Evolutionary conservation across 257 asterid genomes (phyloP).

Genomic region (Petrea volubilis): DNA sequence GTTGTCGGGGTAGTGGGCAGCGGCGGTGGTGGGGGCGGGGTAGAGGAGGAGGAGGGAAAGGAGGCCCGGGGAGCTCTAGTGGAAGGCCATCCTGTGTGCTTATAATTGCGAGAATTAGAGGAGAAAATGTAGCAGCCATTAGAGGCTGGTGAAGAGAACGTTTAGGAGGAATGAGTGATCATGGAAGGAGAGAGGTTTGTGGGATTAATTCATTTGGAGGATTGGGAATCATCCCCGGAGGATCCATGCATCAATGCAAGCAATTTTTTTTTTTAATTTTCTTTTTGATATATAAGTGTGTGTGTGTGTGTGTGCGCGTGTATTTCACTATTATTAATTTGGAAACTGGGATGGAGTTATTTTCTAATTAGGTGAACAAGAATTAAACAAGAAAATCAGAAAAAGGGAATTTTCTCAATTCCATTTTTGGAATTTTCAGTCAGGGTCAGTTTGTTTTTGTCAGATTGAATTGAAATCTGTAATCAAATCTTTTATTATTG

Average conservation of each 20-base stretch:
- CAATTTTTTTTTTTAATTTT: background rate
- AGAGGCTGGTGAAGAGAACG: conserved; percentile 55
- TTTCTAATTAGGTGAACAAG: background rate
- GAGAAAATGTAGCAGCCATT: conserved; percentile 53
- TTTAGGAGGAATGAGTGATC: conserved; percentile 46
- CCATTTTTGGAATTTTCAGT: too few relatives aligned
- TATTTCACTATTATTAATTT: background rate
- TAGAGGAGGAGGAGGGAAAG: conserved; percentile 49
- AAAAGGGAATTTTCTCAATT: background rate
- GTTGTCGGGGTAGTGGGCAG: conserved; percentile 11
- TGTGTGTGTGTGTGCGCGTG: background rate
- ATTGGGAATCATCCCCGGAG: background rate
- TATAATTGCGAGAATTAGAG: conserved; percentile 25
- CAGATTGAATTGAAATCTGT: too few relatives aligned
- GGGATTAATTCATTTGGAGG: conserved; percentile 26
- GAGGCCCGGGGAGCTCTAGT: conserved; percentile 55
- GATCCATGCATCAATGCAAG: background rate
- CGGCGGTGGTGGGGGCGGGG: conserved; percentile 16
- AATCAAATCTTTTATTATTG: too few relatives aligned
- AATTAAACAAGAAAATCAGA: background rate
- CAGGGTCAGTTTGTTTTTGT: too few relatives aligned
- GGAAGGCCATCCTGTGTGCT: conserved; percentile 76
- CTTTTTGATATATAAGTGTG: background rate
- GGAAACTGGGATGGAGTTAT: background rate
- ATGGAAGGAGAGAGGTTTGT: conserved; percentile 36